phyloP scores from a whole-genome alignment of 208 protist species.

The Leishmania guyanensis region DNA sequence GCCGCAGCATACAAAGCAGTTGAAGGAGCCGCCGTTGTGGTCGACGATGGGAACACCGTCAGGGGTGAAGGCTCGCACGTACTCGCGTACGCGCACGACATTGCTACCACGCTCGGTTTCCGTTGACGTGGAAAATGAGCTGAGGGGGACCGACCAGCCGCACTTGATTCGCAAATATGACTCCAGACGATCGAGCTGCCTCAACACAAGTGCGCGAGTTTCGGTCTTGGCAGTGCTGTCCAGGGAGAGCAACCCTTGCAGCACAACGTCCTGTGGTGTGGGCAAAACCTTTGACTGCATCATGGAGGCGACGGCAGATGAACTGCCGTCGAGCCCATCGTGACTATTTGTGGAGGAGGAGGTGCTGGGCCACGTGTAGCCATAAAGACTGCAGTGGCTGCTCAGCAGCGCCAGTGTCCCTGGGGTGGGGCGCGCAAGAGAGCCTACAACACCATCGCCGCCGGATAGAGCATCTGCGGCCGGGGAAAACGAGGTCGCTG shows the following conservation, averaged over 20 bases:
- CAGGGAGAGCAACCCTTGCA: slow-evolving; percentile 65
- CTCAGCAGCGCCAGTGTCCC: slow-evolving; percentile 31
- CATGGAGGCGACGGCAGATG: slow-evolving; percentile 7
- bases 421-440: slow-evolving; percentile 10
- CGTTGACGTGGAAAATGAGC: neutral
- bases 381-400: slow-evolving; percentile 42
- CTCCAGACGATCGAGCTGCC: slow-evolving; percentile 52
- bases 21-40: slow-evolving; percentile 73
- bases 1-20: slow-evolving; percentile 84
- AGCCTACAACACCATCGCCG: neutral
- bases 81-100: slow-evolving; percentile 32
- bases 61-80: slow-evolving; percentile 76
- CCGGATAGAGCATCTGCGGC: too few species aligned
- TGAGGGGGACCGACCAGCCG: slow-evolving; percentile 37
- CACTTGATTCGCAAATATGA: slow-evolving; percentile 62
- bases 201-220: slow-evolving; percentile 11
- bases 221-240: slow-evolving; percentile 38
- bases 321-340: neutral
- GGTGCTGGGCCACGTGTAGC: slow-evolving; percentile 25
- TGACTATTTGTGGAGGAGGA: neutral
- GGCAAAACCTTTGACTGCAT: slow-evolving; percentile 14
- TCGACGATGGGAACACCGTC: slow-evolving; percentile 82
- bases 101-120: neutral
- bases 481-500: neutral
- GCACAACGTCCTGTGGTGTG: slow-evolving; percentile 22